Conservation (phyloP, 192 early-diverging fungal species). For the Coemansia sp. region DNA sequence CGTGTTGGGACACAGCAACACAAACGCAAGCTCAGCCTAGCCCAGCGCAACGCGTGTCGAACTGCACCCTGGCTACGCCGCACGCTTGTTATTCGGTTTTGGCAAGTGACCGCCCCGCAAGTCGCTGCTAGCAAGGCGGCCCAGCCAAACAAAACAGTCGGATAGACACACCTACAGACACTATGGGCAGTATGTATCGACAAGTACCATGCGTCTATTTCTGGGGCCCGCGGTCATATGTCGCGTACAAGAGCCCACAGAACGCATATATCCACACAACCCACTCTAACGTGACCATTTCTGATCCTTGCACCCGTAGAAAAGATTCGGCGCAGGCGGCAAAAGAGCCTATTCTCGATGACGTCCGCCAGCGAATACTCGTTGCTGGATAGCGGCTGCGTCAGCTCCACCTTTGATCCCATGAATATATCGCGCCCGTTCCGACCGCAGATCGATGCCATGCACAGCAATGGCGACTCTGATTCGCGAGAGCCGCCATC, state of each 20-base stretch:
- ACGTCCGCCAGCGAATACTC: slow-evolving; percentile 41
- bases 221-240: neutral
- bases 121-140: neutral
- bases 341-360: slow-evolving; percentile 52
- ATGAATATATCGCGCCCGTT: slow-evolving; percentile 9
- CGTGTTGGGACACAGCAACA: neutral
- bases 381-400: slow-evolving; percentile 39
- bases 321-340: slow-evolving; percentile 47
- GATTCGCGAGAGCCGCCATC: slow-evolving; percentile 31
- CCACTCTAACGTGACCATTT: neutral
- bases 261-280: too few relatives aligned
- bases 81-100: too few relatives aligned
- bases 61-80: neutral
- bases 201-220: neutral
- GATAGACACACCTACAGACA: too few relatives aligned
- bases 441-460: slow-evolving; percentile 4
- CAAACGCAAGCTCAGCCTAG: too few relatives aligned
- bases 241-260: neutral
- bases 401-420: slow-evolving; percentile 24
- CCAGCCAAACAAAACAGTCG: neutral
- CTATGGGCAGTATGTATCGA: slow-evolving; percentile 4
- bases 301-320: slow-evolving; percentile 13
- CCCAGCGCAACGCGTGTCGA: neutral
- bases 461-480: neutral
- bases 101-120: too few relatives aligned